Base-by-base conservation (phyloP, 2,329 filamentous ascomycete species). In the Alternaria infectoria region DNA sequence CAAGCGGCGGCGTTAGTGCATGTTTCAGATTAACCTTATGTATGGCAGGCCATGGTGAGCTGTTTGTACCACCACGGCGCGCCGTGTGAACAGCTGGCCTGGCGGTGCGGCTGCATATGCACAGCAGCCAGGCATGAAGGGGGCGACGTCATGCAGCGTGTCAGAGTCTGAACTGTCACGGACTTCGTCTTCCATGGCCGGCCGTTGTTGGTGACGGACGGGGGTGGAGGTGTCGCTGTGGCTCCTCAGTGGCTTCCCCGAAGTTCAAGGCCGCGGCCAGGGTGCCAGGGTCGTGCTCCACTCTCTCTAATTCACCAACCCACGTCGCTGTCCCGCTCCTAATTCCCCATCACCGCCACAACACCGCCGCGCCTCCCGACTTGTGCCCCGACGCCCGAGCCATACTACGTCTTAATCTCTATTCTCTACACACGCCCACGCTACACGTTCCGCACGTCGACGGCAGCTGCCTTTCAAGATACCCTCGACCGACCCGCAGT, bases 11-110 rank as follows among this genome's bases (percentile, higher is more conserved):
- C 43, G 30, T 61, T 69, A 64, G 66, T 51, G 57, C 58, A 30
- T 66, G 69, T 71, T 71, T 71, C 69, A 69, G 54, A 44, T 64
- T 52, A 60, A 58, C 57, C 57, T 46, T 64, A 60, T 66, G 59
- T 68, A 60, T 52, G 21, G 55, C 54, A 43, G 51, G 58, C 36
- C 26, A 57, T 50, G 57, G 56, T 57, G 59, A 55, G 57, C 61
- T 56, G 60, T 65, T 62, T 50, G 63, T 59, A 57, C 59, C 49
- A 64, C 59, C 40, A 44, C 45, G 32, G 6, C 45, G 17, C 36
- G 43, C 23, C 56, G 15, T 55, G 6, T 44, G 63, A 61, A 61
- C 66, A 70, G 43, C 59, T 62, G 61, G 59, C 62, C 25, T 57
- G 46, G 45, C 43, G 32, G 26, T 32, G 51, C 26, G 44, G 45